These are phyloP conservation scores for Triticum turgidum DNA, from an alignment of 176 grass and related monocot species.

Conservation along the genomic window DNA sequence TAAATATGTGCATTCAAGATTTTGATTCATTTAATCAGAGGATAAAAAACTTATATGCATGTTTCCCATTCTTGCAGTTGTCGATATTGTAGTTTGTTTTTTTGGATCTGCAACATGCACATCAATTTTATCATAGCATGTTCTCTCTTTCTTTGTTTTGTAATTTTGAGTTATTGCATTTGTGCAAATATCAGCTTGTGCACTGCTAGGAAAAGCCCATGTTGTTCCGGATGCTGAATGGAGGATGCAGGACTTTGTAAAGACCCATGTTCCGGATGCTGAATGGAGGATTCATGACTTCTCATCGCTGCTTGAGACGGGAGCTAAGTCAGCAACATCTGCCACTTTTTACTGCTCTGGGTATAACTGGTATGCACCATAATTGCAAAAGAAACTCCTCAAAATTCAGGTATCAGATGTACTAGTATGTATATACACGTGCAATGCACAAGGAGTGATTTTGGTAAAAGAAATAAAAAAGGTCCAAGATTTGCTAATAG, in stretches of 20 bases:
- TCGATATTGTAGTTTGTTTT: not conserved
- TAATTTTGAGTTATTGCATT: not conserved
- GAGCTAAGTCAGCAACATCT: not conserved
- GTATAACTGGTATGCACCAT: slow-evolving; percentile 6
- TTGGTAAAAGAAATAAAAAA: no score
- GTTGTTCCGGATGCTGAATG: slow-evolving; percentile 24
- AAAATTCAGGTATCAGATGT: not conserved
- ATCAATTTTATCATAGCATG: not conserved
- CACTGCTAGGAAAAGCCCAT: not conserved
- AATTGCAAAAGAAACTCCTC: not conserved
- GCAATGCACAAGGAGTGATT: no score
- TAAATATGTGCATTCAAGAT: not conserved
- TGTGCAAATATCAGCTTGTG: slow-evolving; percentile 3
- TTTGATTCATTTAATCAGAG: not conserved
- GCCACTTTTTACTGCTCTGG: not conserved
- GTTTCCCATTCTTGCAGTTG: not conserved
- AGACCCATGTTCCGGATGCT: slow-evolving; percentile 12
- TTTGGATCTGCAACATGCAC: not conserved
- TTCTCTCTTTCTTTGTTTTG: not conserved
- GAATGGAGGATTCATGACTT: slow-evolving; percentile 36
- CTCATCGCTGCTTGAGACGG: slow-evolving; percentile 28
- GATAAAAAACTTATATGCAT: not conserved
- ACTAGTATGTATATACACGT: no score
- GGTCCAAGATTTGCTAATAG: no score
- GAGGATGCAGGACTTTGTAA: slow-evolving; percentile 31